Conservation (phyloP, 345 rosid genomes). For the Aegle marmelos region DNA sequence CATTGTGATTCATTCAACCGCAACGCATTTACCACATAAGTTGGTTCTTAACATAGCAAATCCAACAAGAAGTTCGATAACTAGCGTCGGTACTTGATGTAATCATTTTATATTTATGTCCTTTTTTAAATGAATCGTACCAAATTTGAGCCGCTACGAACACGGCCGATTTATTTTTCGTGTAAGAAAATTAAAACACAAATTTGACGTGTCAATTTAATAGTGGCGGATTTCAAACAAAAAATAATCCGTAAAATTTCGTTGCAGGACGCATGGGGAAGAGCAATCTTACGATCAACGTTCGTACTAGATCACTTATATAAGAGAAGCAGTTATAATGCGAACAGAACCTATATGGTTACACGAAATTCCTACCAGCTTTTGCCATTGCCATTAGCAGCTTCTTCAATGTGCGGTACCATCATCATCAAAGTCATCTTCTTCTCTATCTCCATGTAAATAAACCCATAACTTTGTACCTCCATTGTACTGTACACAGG, state of each 20-base stretch:
- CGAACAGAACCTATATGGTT: not conserved
- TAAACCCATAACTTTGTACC: slow-evolving; percentile 98
- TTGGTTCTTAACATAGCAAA: no score
- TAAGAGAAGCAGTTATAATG: not conserved
- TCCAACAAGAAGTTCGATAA: no score
- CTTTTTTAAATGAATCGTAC: no score
- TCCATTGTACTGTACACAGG: slow-evolving; percentile 87
- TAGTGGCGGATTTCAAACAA: no score
- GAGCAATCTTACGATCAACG: not conserved
- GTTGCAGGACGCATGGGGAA: not conserved
- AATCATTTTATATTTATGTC: no score
- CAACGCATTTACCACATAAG: no score
- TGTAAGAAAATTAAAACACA: no score
- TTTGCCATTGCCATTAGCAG: not conserved
- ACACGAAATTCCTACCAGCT: not conserved
- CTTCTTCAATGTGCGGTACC: slow-evolving; percentile 26
- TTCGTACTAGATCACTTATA: not conserved
- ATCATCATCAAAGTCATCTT: slow-evolving; percentile 97
- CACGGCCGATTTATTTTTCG: no score
- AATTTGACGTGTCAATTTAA: no score
- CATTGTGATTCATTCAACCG: rapidly evolving
- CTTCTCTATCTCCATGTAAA: slow-evolving; percentile 91
- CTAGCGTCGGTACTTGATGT: no score
- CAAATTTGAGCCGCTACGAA: no score
- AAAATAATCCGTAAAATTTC: not conserved